These are phyloP conservation scores for Alopecurus myosuroides DNA, from an alignment of 176 grass and related monocot genomes.

Conservation along the genomic window DNA sequence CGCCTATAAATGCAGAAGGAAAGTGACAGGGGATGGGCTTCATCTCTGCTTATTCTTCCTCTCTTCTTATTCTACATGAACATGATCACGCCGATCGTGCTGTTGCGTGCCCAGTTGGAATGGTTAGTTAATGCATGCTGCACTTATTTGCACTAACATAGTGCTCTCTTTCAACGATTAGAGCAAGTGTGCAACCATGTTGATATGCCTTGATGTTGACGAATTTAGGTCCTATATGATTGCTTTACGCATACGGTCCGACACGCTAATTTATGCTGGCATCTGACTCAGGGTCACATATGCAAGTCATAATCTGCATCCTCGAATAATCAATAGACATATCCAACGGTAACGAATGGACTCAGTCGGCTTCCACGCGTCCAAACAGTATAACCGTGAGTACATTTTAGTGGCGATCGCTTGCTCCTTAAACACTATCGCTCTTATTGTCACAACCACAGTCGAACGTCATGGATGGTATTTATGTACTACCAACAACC, in stretches of 20 bases:
- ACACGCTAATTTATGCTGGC: not conserved
- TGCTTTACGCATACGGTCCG: too few species aligned
- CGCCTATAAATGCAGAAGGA: too few species aligned
- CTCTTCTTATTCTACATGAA: too few species aligned
- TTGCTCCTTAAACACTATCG: not conserved
- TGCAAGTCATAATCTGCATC: not conserved
- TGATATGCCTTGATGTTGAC: not conserved
- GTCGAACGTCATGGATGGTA: not conserved
- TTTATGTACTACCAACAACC: too few species aligned
- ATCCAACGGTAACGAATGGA: not conserved
- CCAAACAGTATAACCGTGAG: not conserved
- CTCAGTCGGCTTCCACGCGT: not conserved
- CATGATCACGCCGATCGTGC: not conserved
- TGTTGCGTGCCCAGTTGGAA: not conserved
- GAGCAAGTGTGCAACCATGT: not conserved
- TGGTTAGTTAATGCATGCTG: constrained; percentile 2
- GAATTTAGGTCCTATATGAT: not conserved
- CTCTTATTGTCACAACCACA: not conserved
- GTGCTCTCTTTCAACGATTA: not conserved
- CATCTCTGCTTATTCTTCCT: too few species aligned
- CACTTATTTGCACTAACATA: not conserved
- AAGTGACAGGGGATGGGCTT: too few species aligned
- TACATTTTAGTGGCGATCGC: too few species aligned
- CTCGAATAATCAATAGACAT: not conserved
- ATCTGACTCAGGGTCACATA: not conserved